Percentiles rank a stretch among this genome's conserved stretches.
phyloP scores from a whole-genome alignment of 1,139 yeast genomes.

The Candida labiduridarum region DNA sequence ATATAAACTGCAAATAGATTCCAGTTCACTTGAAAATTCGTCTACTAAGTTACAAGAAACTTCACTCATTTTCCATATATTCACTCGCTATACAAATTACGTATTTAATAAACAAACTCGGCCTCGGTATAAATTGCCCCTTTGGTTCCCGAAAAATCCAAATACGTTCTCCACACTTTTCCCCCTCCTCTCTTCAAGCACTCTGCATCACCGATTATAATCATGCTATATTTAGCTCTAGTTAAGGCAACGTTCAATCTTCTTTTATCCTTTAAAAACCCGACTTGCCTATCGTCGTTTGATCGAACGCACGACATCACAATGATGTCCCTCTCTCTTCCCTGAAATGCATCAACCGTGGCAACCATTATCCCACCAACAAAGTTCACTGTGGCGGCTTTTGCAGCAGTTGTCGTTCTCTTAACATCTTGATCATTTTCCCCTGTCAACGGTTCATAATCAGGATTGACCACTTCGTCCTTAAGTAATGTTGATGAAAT shows the following conservation, averaged over 20 bases:
- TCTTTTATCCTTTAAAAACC: constrained; percentile 59
- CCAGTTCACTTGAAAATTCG: too few species aligned
- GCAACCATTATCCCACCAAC: constrained; percentile 72
- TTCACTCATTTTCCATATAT: neutral
- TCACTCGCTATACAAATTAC: neutral
- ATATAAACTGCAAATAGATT: too few species aligned
- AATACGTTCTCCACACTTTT: constrained; percentile 55
- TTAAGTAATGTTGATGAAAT: constrained; percentile 50
- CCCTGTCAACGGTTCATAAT: constrained; percentile 34
- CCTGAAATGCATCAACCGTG: constrained; percentile 69
- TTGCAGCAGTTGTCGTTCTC: too few species aligned
- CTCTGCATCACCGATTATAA: constrained; percentile 57
- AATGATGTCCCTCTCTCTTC: constrained; percentile 62
- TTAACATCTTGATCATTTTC: constrained; percentile 33
- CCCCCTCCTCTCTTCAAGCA: constrained; percentile 52
- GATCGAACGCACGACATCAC: constrained; percentile 65
- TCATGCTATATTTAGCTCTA: constrained; percentile 59
- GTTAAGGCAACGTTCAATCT: constrained; percentile 66
- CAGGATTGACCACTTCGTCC: constrained; percentile 60
- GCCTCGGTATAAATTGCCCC: constrained; percentile 13
- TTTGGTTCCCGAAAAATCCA: constrained; percentile 34
- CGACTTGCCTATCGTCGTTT: constrained; percentile 51
- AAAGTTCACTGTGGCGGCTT: constrained; percentile 32
- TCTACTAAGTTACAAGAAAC: too few species aligned
- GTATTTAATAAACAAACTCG: constrained; percentile 13